phyloP scores from a whole-genome alignment of 345 rosid genomes.

The Euphorbia tirucalli region DNA sequence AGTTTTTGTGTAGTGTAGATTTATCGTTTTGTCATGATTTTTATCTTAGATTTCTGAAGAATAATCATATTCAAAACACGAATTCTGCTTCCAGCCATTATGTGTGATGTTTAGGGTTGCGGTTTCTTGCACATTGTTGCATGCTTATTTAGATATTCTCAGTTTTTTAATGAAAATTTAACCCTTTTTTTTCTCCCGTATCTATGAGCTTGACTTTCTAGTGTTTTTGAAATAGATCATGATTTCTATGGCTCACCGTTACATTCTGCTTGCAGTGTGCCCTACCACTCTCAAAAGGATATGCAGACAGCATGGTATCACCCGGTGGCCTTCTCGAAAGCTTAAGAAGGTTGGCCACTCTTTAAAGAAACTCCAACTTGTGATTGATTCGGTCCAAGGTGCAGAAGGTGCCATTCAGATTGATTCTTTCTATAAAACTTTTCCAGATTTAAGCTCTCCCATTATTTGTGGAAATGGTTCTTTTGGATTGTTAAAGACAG shows the following conservation, averaged over 20 bases:
- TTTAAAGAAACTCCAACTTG: conserved; percentile 81
- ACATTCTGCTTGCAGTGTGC: conserved; percentile 64
- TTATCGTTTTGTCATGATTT: background rate
- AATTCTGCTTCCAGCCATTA: too few species aligned
- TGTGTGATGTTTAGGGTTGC: conserved; percentile 3
- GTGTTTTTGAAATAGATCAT: background rate
- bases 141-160: background rate
- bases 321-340: conserved; percentile 93
- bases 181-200: background rate
- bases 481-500: conserved; percentile 32
- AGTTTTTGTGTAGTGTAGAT: background rate
- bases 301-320: conserved; percentile 91
- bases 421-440: conserved; percentile 74
- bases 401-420: conserved; percentile 74
- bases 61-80: too few species aligned
- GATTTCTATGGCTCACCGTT: conserved; percentile 16
- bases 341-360: conserved; percentile 96
- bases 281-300: conserved; percentile 96
- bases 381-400: conserved; percentile 92
- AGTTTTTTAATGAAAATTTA: background rate
- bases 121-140: conserved; percentile 10
- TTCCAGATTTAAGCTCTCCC: conserved; percentile 79
- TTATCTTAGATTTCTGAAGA: background rate
- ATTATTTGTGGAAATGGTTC: conserved; percentile 40
- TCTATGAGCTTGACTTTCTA: conserved; percentile 8